A percentile compares a stretch with the other conserved stretches of the same genome.
These are phyloP conservation scores for Trichophyton schoenleinii DNA, from an alignment of 2,329 filamentous ascomycete genomes.

Conservation along the genomic window DNA sequence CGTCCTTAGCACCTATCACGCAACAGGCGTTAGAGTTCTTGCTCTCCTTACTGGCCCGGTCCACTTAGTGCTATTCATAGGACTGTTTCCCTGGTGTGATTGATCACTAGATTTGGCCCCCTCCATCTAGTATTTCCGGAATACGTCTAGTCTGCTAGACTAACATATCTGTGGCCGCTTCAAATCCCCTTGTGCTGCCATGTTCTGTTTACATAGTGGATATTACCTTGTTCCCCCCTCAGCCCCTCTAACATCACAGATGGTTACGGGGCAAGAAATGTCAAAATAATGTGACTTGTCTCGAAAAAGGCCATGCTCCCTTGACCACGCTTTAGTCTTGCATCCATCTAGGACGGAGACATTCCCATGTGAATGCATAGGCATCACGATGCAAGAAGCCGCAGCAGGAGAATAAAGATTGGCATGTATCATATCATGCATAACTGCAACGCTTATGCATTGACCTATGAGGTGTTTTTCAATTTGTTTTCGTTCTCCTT, in stretches of 20 bases:
- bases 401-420: background rate
- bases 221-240: background rate
- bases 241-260: background rate
- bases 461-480: background rate
- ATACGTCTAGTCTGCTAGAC: background rate
- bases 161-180: background rate
- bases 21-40: background rate
- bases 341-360: background rate
- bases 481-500: background rate
- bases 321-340: background rate
- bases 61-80: background rate
- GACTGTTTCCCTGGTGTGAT: background rate
- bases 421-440: background rate
- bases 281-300: background rate
- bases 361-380: slow-evolving; percentile 1
- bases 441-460: background rate
- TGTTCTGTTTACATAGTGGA: background rate
- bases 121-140: background rate
- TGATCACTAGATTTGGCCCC: background rate
- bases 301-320: background rate
- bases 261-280: too few relatives aligned
- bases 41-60: background rate
- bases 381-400: background rate
- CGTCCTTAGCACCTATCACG: background rate
- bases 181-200: background rate